A percentile compares a stretch with the other conserved stretches of the same genome.
phyloP scores from a whole-genome alignment of 805 yeast genomes.

The Pichia rugopelliculosa region DNA sequence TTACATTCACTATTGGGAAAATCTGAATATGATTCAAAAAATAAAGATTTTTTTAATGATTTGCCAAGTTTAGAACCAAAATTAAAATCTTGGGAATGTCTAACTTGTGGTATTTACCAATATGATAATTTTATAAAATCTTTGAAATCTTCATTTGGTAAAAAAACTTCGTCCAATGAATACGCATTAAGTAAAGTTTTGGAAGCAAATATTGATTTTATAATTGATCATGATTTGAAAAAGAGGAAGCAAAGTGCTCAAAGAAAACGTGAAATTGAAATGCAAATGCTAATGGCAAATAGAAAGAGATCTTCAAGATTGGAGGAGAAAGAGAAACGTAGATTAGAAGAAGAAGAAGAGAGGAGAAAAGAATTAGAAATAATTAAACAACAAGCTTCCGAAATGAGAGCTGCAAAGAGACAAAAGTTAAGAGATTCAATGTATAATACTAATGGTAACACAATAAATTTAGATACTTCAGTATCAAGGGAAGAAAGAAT shows the following conservation, averaged over 20 bases:
- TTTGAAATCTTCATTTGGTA: slow-evolving; percentile 28
- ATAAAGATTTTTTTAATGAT: slow-evolving; percentile 14
- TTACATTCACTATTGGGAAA: slow-evolving; percentile 30
- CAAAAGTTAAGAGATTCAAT: slow-evolving; percentile 25
- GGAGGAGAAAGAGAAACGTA: slow-evolving; percentile 51
- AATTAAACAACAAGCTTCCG: slow-evolving; percentile 37
- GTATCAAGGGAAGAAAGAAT: slow-evolving; percentile 30
- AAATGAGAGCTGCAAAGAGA: slow-evolving; percentile 35
- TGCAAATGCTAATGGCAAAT: slow-evolving; percentile 55
- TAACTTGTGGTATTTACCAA: slow-evolving; percentile 39
- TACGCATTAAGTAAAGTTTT: slow-evolving; percentile 26
- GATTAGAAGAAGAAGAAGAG: slow-evolving; percentile 45
- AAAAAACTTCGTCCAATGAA: slow-evolving; percentile 19
- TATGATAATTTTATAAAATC: slow-evolving; percentile 30
- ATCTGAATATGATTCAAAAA: slow-evolving; percentile 22
- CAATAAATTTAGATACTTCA: slow-evolving; percentile 9
- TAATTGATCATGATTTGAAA: slow-evolving; percentile 40
- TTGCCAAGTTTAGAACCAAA: slow-evolving; percentile 29
- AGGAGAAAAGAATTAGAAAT: slow-evolving; percentile 39
- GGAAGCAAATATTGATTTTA: slow-evolving; percentile 27
- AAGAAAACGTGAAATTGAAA: slow-evolving; percentile 54
- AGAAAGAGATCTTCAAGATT: slow-evolving; percentile 70
- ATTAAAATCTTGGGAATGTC: slow-evolving; percentile 30
- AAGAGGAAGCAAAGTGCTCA: slow-evolving; percentile 47
- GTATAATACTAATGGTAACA: slow-evolving; percentile 9